Evolutionary conservation across 176 grass and related monocot genomes (phyloP), one percentile per base, ranked within the genome.

Genomic region (Oryza coarctata): DNA sequence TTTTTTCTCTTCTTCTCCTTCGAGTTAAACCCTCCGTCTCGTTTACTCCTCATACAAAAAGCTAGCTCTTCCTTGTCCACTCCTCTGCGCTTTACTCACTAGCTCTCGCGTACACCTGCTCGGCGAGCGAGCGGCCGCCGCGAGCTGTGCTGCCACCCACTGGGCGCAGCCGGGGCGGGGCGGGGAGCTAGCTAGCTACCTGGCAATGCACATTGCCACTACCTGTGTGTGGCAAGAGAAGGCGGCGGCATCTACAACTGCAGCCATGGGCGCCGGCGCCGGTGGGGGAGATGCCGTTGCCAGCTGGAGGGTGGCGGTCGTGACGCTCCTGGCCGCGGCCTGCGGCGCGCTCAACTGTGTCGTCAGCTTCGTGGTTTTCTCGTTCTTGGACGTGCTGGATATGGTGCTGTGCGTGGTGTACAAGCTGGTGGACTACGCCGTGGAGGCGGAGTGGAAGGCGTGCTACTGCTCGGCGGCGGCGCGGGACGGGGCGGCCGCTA

Each of bases 301-400:
- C 23, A 57, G 11, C 5, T 60, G 36, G 45, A 9, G 61, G 36
- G 61, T 34, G 70, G 65, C 63, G 40, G 10, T 62, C 27, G 39
- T 7, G 62, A 38, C 79, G 79, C 5, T 79, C 5, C 50, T 87
- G 0, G 78, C 50, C 1, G 40, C 68, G 41, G 87, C 72, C 0
- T 86, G 92, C 3, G 73, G 85, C 71, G 84, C 73, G 63, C 72
- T 98, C 4, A 98, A 98, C 79, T 86, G 44, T 34, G 75, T 35
- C 2, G 82, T 98, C 17, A 98, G 95, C 84, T 93, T 98, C 58
- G 22, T 98, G 22, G 86, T 98, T n/a, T 98, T 98, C 90, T 98
- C 95, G 41, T 35, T 90, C 60, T 76, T 98, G 9, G 95, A 98
- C 63, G 84, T 93, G 13, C 82, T 98, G 55, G 95, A 98, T 82